A percentile compares a stretch with the other conserved stretches of the same genome.
Evolutionary conservation across 306 rosid genomes (phyloP).

Genomic region (Vachellia pachyceras): DNA sequence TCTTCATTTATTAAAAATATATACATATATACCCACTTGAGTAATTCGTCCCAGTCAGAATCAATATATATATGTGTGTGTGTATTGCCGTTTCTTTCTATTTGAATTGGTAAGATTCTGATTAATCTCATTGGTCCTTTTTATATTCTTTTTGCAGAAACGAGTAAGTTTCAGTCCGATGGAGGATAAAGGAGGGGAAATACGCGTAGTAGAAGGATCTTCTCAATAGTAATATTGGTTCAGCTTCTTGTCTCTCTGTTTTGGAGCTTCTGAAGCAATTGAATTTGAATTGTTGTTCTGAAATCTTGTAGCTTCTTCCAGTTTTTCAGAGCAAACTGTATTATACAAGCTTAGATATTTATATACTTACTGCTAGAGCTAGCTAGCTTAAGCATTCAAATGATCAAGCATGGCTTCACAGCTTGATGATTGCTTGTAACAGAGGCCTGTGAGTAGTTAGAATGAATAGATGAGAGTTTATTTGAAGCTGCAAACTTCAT

Average conservation of each 20-base stretch:
- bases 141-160: too few relatives aligned
- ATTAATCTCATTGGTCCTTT: too few relatives aligned
- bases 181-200: constrained; percentile 61
- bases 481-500: background rate
- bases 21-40: background rate
- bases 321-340: constrained; percentile 4
- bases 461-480: background rate
- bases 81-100: too few relatives aligned
- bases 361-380: constrained; percentile 7
- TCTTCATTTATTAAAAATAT: background rate
- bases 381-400: background rate
- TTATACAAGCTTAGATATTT: background rate
- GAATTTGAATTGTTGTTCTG: background rate
- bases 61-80: background rate
- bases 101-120: too few relatives aligned
- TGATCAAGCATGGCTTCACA: background rate
- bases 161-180: constrained; percentile 64
- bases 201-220: constrained; percentile 34
- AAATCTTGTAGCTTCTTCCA: constrained; percentile 1
- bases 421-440: background rate
- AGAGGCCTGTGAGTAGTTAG: background rate
- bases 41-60: background rate
- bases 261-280: constrained; percentile 5
- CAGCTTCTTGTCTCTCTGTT: background rate
- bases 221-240: constrained; percentile 20